These are phyloP conservation scores for Pelargonium myrrhifolium DNA, from an alignment of 441 rosid genomes.

Conservation along the genomic window DNA sequence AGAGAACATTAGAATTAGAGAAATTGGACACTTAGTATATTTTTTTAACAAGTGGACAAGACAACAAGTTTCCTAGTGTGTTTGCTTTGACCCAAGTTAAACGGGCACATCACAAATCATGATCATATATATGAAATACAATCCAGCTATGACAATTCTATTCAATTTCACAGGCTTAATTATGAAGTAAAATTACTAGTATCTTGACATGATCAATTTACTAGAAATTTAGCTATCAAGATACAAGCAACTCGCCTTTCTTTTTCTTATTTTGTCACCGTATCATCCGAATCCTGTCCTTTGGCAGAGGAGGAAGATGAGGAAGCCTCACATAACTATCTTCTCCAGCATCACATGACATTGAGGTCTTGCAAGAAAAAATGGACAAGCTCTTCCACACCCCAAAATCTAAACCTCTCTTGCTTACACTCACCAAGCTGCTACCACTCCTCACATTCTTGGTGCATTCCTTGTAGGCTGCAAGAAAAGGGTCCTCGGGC, in stretches of 20 bases:
- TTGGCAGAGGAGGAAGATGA: background rate
- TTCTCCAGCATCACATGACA: background rate
- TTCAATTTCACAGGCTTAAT: too few relatives aligned
- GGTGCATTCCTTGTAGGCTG: background rate
- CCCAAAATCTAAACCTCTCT: background rate
- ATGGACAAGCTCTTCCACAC: background rate
- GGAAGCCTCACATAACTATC: background rate
- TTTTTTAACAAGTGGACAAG: too few relatives aligned
- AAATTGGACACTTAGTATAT: too few relatives aligned
- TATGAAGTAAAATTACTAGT: too few relatives aligned
- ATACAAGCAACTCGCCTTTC: background rate
- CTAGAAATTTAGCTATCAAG: too few relatives aligned
- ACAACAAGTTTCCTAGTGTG: too few relatives aligned
- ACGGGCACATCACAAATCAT: too few relatives aligned
- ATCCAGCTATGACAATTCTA: too few relatives aligned
- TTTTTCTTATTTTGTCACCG: background rate
- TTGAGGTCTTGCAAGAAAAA: background rate
- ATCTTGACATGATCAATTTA: too few relatives aligned
- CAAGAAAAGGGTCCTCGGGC: constrained; percentile 1
- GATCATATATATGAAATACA: too few relatives aligned
- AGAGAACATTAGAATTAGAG: too few relatives aligned
- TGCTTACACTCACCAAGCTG: background rate
- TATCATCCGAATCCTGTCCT: background rate
- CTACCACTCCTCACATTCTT: background rate
- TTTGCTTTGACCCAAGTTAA: too few relatives aligned